phyloP scores from a whole-genome alignment of 257 asterid genomes.

The Solanum pinnatisectum region DNA sequence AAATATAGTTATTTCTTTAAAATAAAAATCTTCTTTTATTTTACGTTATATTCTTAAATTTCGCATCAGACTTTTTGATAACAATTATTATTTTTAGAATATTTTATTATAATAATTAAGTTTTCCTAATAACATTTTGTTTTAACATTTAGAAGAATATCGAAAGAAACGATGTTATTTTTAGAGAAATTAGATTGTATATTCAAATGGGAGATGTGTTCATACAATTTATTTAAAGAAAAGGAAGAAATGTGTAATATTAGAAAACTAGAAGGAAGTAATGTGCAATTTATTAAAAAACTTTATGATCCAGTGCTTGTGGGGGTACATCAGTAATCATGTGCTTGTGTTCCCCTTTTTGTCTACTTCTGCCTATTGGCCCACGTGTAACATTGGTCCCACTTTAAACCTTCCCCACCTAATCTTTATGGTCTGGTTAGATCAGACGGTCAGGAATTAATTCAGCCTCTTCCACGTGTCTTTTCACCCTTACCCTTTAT shows the following conservation, averaged over 20 bases:
- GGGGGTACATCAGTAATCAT: slow-evolving; percentile 20
- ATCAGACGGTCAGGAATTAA: slow-evolving; percentile 21
- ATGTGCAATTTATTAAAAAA: background rate
- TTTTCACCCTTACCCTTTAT: background rate
- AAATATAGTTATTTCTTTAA: background rate
- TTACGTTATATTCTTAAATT: background rate
- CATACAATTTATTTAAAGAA: background rate
- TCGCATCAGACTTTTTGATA: rapidly evolving
- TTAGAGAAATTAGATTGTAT: too few relatives aligned
- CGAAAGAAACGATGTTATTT: too few relatives aligned
- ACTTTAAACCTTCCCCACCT: background rate
- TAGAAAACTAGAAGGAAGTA: background rate
- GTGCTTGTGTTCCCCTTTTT: slow-evolving; percentile 27
- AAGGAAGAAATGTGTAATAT: background rate
- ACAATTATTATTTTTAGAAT: too few relatives aligned
- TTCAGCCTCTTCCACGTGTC: slow-evolving; percentile 17
- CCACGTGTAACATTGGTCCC: slow-evolving; percentile 9
- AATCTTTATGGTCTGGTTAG: background rate
- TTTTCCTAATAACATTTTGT: too few relatives aligned
- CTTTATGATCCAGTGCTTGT: background rate
- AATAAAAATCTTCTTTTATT: background rate
- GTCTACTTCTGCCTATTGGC: slow-evolving; percentile 10
- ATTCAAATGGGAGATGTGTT: too few relatives aligned
- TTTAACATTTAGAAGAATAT: background rate
- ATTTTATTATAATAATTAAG: too few relatives aligned